Base-by-base conservation (phyloP, 495 filamentous ascomycete genomes). In the Penicillium coffeae region DNA sequence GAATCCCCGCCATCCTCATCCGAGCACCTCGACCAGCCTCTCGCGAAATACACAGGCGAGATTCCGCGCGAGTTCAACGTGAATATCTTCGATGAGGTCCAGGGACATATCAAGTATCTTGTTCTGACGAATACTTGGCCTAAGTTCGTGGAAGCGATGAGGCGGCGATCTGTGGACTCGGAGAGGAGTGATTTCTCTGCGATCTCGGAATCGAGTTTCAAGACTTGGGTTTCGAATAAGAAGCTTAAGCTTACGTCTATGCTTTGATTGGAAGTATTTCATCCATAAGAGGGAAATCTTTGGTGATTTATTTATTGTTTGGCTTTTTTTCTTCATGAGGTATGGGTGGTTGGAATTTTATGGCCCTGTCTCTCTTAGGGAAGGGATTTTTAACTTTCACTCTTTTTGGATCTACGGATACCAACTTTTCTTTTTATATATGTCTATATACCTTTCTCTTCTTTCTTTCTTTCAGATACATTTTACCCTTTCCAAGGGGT, bases 41-140 rank as follows among this genome's bases (percentile, higher is more conserved):
- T 14, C 3, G 21, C 16, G 0, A 32, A 25, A 5, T 52, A 52
- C 18, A 46, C 34, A 3, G 49, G 42, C 10, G 42, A 47, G 14
- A 35, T 52, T 22, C 49, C 49, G 6, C n/a, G 5, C 16, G 43
- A 12, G 0, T 52, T 52, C 35, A 38, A 51, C 19, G 34, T 52
- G 42, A 19, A 15, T 13, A 25, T 52, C n/a, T 52, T 52, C 25
- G 37, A 52, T 18, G 8, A 46, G 12, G 21, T 52, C 0, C 36
- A 52, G 25, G 42, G 47, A 2, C 42, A 52, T 21, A 45, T 52
- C 21, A 52, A 52, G 35, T 46, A 46, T 16, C 27, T 52, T n/a
- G 37, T 52, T 5, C 19, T 52, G 35, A 52, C 49, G 18, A 47
- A 52, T 20, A 52, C 49, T 13, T 52, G 42, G 42, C 42, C 42